A percentile compares a stretch with the other conserved stretches of the same genome.
Conservation (phyloP, 306 rosid genomes). For the Quercus glauca region DNA sequence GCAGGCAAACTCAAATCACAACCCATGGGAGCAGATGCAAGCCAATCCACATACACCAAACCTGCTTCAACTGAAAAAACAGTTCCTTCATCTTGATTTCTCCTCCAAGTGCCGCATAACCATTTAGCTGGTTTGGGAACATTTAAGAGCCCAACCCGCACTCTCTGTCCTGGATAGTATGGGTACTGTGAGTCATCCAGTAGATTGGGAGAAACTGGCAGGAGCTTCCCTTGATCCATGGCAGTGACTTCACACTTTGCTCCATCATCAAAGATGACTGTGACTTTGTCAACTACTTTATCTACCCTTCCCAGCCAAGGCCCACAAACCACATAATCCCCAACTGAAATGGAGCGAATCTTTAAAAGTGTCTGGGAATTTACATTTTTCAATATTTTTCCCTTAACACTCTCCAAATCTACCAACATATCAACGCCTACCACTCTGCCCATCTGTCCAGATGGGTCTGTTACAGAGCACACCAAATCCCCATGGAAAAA, state of each 20-base stretch:
- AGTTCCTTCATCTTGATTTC: slow-evolving; percentile 67
- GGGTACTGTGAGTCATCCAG: slow-evolving; percentile 89
- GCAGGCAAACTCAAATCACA: slow-evolving; percentile 37
- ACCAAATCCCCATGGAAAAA: slow-evolving; percentile 83
- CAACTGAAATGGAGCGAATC: slow-evolving; percentile 77
- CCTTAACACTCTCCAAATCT: slow-evolving; percentile 70
- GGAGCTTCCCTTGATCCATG: slow-evolving; percentile 58
- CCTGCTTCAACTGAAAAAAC: slow-evolving; percentile 81
- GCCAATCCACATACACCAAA: slow-evolving; percentile 73
- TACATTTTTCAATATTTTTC: slow-evolving; percentile 57
- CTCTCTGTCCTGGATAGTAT: slow-evolving; percentile 95
- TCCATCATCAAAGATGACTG: slow-evolving; percentile 78
- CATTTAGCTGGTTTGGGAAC: slow-evolving; percentile 67
- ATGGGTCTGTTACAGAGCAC: slow-evolving; percentile 54
- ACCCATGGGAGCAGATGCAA: slow-evolving; percentile 52
- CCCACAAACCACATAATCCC: slow-evolving; percentile 74
- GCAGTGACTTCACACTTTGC: slow-evolving; percentile 54
- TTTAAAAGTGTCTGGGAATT: slow-evolving; percentile 62
- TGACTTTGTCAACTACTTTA: slow-evolving; percentile 63
- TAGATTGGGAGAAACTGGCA: slow-evolving; percentile 54
- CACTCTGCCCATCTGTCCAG: slow-evolving; percentile 93
- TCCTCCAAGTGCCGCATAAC: slow-evolving; percentile 84
- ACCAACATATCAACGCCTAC: slow-evolving; percentile 57
- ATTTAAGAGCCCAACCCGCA: slow-evolving; percentile 54
- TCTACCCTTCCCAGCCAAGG: slow-evolving; percentile 91